Conservation (phyloP, 495 filamentous ascomycete genomes). For the Hyaloscypha hepaticicola region DNA sequence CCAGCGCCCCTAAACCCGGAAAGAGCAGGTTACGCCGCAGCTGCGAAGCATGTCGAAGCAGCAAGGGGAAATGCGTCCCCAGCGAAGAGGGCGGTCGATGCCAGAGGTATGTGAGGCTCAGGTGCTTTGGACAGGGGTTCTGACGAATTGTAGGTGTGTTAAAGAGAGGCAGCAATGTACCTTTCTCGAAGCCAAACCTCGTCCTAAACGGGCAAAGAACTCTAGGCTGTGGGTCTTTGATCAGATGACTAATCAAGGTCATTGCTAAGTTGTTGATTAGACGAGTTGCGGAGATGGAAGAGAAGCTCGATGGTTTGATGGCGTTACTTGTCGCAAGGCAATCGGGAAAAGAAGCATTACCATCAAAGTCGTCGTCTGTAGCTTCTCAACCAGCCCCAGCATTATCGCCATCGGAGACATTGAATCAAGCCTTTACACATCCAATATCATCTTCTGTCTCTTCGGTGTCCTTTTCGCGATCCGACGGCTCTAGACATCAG, state of each 20-base stretch:
- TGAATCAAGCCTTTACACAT: not conserved
- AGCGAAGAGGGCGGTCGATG: conserved; percentile 5
- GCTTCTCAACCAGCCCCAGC: not conserved
- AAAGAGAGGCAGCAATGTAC: conserved; percentile 29
- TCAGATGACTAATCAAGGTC: not conserved
- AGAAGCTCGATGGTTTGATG: conserved; percentile 29
- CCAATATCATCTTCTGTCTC: not conserved
- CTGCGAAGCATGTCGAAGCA: conserved; percentile 19
- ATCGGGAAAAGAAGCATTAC: not conserved
- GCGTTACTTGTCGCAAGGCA: conserved; percentile 22
- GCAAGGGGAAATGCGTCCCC: conserved; percentile 18
- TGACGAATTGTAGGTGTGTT: conserved; percentile 23
- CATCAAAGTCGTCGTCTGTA: not conserved
- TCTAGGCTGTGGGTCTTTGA: conserved; percentile 24
- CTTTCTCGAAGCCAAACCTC: conserved; percentile 27
- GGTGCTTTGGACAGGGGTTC: not conserved
- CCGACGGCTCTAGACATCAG: not conserved
- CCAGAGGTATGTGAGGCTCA: conserved; percentile 14
- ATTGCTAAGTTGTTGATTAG: conserved; percentile 11
- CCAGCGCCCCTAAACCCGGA: not conserved
- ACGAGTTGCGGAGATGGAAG: conserved; percentile 33
- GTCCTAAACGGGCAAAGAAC: conserved; percentile 30
- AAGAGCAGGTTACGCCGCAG: conserved; percentile 9
- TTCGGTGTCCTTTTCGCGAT: not conserved
- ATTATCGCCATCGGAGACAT: not conserved